Conservation (phyloP, 352 stramenopile genomes). For the Globisporangium abappressorium region DNA sequence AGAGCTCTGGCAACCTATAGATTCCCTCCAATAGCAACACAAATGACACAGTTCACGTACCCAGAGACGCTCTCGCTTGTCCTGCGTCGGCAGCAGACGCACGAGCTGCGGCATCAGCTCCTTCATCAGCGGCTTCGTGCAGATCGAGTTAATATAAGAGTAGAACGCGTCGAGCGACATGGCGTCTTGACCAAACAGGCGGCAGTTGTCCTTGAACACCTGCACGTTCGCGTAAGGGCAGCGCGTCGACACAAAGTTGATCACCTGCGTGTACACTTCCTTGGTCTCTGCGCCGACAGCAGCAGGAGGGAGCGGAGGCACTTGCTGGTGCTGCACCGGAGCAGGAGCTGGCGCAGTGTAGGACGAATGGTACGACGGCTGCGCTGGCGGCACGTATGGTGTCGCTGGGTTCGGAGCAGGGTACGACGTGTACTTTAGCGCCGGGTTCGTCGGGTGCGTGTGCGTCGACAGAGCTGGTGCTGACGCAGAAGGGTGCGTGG, state of each 20-base stretch:
- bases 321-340: conserved; percentile 25
- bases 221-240: conserved; percentile 82
- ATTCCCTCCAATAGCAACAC: neutral
- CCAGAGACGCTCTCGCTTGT: conserved; percentile 83
- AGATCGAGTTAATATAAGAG: conserved; percentile 80
- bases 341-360: conserved; percentile 34
- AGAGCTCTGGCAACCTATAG: neutral
- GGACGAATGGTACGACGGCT: conserved; percentile 47
- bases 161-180: conserved; percentile 85
- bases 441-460: conserved; percentile 44
- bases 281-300: conserved; percentile 73
- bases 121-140: conserved; percentile 63
- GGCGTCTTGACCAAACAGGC: conserved; percentile 80
- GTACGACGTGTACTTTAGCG: conserved; percentile 60
- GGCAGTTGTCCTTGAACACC: conserved; percentile 88
- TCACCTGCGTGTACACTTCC: conserved; percentile 78
- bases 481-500: conserved; percentile 12
- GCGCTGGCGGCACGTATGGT: conserved; percentile 33
- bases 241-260: conserved; percentile 69
- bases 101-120: conserved; percentile 81
- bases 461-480: conserved; percentile 35
- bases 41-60: conserved; percentile 31
- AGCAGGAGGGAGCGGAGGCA: conserved; percentile 51
- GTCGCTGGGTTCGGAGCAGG: conserved; percentile 40
- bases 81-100: conserved; percentile 74